Percentiles rank a stretch among this genome's conserved stretches.
These are phyloP conservation scores for Penicillium subrubescens DNA, from an alignment of 495 filamentous ascomycete genomes.

Conservation along the genomic window DNA sequence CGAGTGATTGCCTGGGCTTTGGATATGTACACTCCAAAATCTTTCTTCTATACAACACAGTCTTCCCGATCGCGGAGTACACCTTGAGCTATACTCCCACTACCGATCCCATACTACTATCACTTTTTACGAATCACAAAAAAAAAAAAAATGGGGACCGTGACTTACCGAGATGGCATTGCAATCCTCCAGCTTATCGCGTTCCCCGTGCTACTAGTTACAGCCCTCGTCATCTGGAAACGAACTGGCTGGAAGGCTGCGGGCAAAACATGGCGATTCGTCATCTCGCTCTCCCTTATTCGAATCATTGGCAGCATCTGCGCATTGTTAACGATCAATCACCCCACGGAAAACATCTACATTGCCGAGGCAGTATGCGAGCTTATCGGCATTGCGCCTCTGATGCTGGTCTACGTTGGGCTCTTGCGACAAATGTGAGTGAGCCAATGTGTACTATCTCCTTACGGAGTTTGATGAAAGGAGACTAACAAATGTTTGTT, in stretches of 20 bases:
- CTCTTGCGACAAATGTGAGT: slow-evolving; percentile 36
- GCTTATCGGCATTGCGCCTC: slow-evolving; percentile 35
- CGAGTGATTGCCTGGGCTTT: background rate
- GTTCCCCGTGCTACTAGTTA: slow-evolving; percentile 28
- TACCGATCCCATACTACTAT: background rate
- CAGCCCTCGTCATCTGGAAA: slow-evolving; percentile 30
- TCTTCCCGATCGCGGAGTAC: background rate
- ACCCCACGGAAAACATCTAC: slow-evolving; percentile 19
- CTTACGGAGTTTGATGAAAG: background rate
- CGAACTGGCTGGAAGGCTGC: slow-evolving; percentile 32
- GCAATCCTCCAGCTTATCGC: slow-evolving; percentile 35
- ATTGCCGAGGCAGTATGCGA: slow-evolving; percentile 29
- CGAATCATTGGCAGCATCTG: slow-evolving; percentile 33
- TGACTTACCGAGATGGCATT: slow-evolving; percentile 29
- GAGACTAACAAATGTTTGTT: slow-evolving; percentile 13
- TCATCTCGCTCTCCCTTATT: slow-evolving; percentile 33
- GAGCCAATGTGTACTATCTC: background rate
- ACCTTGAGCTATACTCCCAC: background rate
- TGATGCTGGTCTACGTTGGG: slow-evolving; percentile 32
- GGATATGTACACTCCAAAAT: background rate
- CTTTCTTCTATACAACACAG: background rate
- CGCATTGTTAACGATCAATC: slow-evolving; percentile 23
- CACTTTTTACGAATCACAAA: background rate
- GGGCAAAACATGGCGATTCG: slow-evolving; percentile 31
- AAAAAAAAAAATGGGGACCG: slow-evolving; percentile 14